Base-by-base conservation (phyloP, 2,329 filamentous ascomycete species). In the Arthrobotrys pseudoclavata region DNA sequence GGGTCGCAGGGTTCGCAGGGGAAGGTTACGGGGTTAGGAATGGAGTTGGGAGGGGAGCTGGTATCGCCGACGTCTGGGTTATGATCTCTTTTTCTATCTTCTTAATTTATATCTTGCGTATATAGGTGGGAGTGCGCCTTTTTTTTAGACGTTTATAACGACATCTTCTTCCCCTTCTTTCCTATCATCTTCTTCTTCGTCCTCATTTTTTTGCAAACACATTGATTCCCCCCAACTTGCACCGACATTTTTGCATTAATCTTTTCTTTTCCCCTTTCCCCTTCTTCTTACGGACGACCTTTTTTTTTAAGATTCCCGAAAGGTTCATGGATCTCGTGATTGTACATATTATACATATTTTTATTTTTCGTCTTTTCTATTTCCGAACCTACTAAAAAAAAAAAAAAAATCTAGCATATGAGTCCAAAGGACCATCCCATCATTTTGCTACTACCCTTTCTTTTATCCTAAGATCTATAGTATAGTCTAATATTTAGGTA, bases 41-140 rank as follows among this genome's bases (percentile, higher is more conserved):
- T 77, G 74, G 74, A 77, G 15, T n/a, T 77, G 18, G 74, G 74
- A 53, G 74, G 74, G n/a, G 74, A 77, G 47, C 74, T 77, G 55
- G 74, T 77, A 62, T 77, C 74, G 52, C 74, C 74, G 31, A 76
- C 72, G 12, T 68, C 74, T 31, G 74, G 74, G 40, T 70, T 70
- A 57, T 77, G 68, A 45, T 45, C 10, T 24, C 22, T 55, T n/a
- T 31, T 61, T 69, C 31, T 9, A 37, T 63, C 26, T 18, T 9
- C 18, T 69, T 75, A 47, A 29, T 20, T 29, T 47, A 26, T 48
- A 26, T 34, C 40, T 48, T 48, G 55, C 55, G 40, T 34, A 66
- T 75, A 79, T 57, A 79, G 57, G 64, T 45, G 57, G 53, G 57
- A n/a, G 66, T 61, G 45, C 37, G 37, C 62, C 29, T 31, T 29